A percentile compares a stretch with the other conserved stretches of the same genome.
phyloP scores from a whole-genome alignment of 805 yeast genomes.

The Starmera amethionina region DNA sequence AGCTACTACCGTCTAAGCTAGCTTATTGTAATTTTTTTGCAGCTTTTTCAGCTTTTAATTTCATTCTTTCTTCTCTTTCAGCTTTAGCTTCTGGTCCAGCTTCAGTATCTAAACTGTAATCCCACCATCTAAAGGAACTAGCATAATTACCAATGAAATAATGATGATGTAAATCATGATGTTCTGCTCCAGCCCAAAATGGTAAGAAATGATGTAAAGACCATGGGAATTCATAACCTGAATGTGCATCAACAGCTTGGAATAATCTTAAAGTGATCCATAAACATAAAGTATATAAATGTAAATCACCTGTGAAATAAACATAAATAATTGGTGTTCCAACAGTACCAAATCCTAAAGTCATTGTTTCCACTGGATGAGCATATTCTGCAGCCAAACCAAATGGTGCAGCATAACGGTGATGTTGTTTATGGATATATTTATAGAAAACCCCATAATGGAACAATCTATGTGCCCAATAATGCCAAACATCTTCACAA shows the following conservation, averaged over 20 bases:
- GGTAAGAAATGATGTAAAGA: slow-evolving; percentile 88
- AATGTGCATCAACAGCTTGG: slow-evolving; percentile 97
- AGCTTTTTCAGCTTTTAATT: slow-evolving; percentile 39
- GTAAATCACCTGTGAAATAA: slow-evolving; percentile 64
- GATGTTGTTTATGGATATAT: slow-evolving; percentile 94
- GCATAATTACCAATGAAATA: slow-evolving; percentile 94
- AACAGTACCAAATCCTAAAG: slow-evolving; percentile 91
- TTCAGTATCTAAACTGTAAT: slow-evolving; percentile 77
- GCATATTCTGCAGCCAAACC: slow-evolving; percentile 98
- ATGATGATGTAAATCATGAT: slow-evolving; percentile 95
- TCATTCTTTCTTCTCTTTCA: slow-evolving; percentile 60
- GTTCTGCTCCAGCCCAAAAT: slow-evolving; percentile 98
- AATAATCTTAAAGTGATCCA: slow-evolving; percentile 86
- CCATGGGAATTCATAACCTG: slow-evolving; percentile 98
- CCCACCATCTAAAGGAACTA: slow-evolving; percentile 95
- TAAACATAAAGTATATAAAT: slow-evolving; percentile 75
- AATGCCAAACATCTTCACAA: slow-evolving; percentile 93
- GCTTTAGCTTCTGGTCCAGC: slow-evolving; percentile 76
- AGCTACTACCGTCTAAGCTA: background rate
- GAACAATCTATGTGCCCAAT: slow-evolving; percentile 86
- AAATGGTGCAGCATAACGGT: slow-evolving; percentile 95
- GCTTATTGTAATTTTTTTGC: slow-evolving; percentile 15
- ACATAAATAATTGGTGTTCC: slow-evolving; percentile 89
- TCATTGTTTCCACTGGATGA: slow-evolving; percentile 87
- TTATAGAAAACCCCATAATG: slow-evolving; percentile 87